phyloP scores from a whole-genome alignment of 2,329 filamentous ascomycete species.

The Amauroascus niger region DNA sequence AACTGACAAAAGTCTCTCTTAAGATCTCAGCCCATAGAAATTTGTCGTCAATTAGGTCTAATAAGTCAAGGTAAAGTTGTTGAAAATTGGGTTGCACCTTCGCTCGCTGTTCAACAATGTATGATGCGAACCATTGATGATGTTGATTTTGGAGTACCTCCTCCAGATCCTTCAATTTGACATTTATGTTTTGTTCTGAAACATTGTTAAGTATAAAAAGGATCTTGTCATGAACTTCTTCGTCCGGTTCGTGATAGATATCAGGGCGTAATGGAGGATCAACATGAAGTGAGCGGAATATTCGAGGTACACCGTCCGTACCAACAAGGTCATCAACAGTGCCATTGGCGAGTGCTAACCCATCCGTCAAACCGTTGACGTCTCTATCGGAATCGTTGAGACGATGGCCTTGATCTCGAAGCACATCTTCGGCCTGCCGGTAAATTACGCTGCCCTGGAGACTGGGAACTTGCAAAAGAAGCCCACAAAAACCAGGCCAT shows the following conservation, averaged over 20 bases:
- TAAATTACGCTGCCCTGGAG: constrained; percentile 78
- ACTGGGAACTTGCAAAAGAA: constrained; percentile 70
- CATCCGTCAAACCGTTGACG: constrained; percentile 33
- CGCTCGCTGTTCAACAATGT: constrained; percentile 88
- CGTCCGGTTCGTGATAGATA: constrained; percentile 69
- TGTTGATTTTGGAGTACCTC: constrained; percentile 69
- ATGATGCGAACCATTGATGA: constrained; percentile 92
- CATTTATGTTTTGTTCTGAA: constrained; percentile 74
- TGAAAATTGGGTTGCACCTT: constrained; percentile 98
- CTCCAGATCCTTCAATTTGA: constrained; percentile 72
- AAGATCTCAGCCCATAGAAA: constrained; percentile 79
- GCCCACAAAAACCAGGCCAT: constrained; percentile 90
- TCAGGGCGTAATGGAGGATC: constrained; percentile 57
- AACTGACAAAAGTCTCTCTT: constrained; percentile 80
- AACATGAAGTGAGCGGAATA: constrained; percentile 69
- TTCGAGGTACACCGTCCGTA: constrained; percentile 53
- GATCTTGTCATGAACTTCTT: constrained; percentile 82
- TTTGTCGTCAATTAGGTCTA: constrained; percentile 71
- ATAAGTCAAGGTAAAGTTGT: constrained; percentile 78
- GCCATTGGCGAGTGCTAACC: constrained; percentile 57
- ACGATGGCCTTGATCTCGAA: constrained; percentile 56
- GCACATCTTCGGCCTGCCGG: constrained; percentile 70
- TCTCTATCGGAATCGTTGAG: constrained; percentile 45
- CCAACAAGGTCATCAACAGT: constrained; percentile 53
- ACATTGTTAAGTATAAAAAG: constrained; percentile 96